Evolutionary conservation across 2,329 filamentous ascomycete genomes (phyloP).

Genomic region (Stagonosporopsis tanaceti): DNA sequence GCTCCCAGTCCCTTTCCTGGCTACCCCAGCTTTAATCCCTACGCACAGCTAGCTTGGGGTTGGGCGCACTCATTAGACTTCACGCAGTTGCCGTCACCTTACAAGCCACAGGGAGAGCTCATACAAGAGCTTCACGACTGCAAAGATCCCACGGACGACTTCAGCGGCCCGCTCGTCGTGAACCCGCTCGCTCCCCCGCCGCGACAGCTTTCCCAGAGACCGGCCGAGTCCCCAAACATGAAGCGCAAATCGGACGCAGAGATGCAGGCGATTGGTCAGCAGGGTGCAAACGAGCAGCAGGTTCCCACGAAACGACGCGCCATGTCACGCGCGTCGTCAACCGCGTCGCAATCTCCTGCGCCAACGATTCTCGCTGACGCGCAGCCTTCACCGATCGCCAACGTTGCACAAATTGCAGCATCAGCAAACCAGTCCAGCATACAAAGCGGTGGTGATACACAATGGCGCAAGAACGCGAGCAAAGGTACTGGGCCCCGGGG

Average conservation of each 20-base stretch:
- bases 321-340: constrained; percentile 44
- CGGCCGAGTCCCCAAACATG: constrained; percentile 40
- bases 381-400: constrained; percentile 32
- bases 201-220: constrained; percentile 32
- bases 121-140: constrained; percentile 47
- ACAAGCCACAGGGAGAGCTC: constrained; percentile 58
- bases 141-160: constrained; percentile 43
- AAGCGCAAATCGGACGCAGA: constrained; percentile 49
- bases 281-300: constrained; percentile 28
- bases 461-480: constrained; percentile 35
- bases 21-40: constrained; percentile 32
- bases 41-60: constrained; percentile 46
- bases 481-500: constrained; percentile 47
- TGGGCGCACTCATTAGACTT: constrained; percentile 50
- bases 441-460: constrained; percentile 27
- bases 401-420: constrained; percentile 19
- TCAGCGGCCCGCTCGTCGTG: constrained; percentile 46
- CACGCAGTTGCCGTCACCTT: constrained; percentile 45
- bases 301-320: constrained; percentile 44
- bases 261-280: constrained; percentile 40
- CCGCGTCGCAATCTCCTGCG: constrained; percentile 35
- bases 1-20: constrained; percentile 24
- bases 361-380: constrained; percentile 26
- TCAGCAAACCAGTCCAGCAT: constrained; percentile 16
- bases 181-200: constrained; percentile 38